Evolutionary conservation across 495 filamentous ascomycete species (phyloP).

Genomic region (Jackrogersella multiformis): DNA sequence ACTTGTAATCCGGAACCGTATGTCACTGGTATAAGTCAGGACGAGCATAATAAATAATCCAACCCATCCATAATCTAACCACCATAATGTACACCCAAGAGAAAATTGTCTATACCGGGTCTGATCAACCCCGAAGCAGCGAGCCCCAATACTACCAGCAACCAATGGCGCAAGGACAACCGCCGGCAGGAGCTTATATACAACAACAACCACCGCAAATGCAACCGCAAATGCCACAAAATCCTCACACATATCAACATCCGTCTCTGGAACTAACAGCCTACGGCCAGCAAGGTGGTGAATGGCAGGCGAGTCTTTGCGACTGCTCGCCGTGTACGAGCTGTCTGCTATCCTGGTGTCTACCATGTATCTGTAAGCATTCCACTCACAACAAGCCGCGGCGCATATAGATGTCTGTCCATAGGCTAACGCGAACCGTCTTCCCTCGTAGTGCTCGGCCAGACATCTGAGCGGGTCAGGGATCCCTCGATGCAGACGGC

Average conservation of each 20-base stretch:
- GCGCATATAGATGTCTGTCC: not conserved
- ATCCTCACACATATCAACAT: not conserved
- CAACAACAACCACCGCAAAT: slow-evolving; percentile 1
- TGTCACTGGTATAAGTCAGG: not conserved
- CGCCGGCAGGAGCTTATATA: not conserved
- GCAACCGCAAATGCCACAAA: not conserved
- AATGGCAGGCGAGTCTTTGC: slow-evolving; percentile 52
- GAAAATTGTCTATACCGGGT: slow-evolving; percentile 24
- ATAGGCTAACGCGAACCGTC: not conserved
- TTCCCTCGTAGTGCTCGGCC: slow-evolving; percentile 52
- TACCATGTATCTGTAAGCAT: slow-evolving; percentile 58
- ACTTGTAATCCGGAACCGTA: not conserved
- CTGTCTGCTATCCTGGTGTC: slow-evolving; percentile 56
- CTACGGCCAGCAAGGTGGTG: slow-evolving; percentile 35
- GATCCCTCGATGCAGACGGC: slow-evolving; percentile 55
- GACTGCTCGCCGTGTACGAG: slow-evolving; percentile 48
- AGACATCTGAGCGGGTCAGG: slow-evolving; percentile 57
- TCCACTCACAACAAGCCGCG: not conserved
- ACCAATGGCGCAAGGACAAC: not conserved
- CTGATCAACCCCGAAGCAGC: slow-evolving; percentile 21
- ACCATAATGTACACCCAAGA: slow-evolving; percentile 32
- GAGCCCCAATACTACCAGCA: slow-evolving; percentile 25
- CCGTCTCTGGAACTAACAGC: slow-evolving; percentile 10
- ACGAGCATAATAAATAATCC: no score
- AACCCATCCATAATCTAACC: not conserved